phyloP scores from a whole-genome alignment of 768 basidiomycete genomes.

The Boletus huronensis region DNA sequence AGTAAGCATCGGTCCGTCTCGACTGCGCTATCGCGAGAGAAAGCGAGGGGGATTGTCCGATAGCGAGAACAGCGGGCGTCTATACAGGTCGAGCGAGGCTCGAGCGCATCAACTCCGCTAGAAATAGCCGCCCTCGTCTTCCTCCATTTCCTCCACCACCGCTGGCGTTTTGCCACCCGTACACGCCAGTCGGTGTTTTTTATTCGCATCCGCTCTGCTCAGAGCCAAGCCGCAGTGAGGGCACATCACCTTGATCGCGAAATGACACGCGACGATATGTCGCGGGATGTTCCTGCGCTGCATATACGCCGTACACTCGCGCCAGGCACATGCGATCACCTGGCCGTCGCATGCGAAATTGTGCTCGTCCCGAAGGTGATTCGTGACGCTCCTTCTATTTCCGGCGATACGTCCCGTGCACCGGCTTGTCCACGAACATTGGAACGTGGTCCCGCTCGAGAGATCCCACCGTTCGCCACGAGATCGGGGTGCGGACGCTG shows the following conservation, averaged over 20 bases:
- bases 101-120: constrained; percentile 17
- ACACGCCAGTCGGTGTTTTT: constrained; percentile 20
- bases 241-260: constrained; percentile 24
- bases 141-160: neutral
- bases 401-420: constrained; percentile 18
- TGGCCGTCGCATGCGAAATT: constrained; percentile 17
- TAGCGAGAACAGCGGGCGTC: neutral
- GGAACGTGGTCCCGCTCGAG: constrained; percentile 9
- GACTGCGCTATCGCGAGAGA: neutral
- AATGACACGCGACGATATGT: constrained; percentile 23
- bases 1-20: neutral
- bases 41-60: neutral
- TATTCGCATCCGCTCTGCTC: constrained; percentile 24
- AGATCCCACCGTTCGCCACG: constrained; percentile 10
- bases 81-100: neutral
- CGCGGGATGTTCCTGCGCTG: constrained; percentile 27
- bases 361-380: constrained; percentile 21
- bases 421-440: constrained; percentile 17
- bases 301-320: constrained; percentile 9
- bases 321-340: constrained; percentile 17
- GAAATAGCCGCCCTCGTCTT: constrained; percentile 1
- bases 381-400: constrained; percentile 16
- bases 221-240: constrained; percentile 12
- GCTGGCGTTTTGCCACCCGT: neutral
- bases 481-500: constrained; percentile 9